phyloP scores from a whole-genome alignment of 73 alveolate species.

The Paramecium primaurelia region DNA sequence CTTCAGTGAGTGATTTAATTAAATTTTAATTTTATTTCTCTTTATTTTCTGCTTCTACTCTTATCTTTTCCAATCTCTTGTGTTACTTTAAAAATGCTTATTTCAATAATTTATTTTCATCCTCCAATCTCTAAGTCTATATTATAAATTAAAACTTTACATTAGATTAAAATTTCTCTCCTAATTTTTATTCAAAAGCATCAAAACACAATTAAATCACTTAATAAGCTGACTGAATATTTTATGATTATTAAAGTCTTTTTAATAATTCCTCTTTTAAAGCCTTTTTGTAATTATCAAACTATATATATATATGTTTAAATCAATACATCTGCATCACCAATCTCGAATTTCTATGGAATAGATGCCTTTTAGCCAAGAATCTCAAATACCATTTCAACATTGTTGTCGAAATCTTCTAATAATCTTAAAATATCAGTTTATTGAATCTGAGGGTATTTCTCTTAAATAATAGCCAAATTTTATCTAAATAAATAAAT shows the following conservation, averaged over 20 bases:
- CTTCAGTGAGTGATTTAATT: neutral
- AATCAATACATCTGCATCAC: neutral
- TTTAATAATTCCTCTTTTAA: neutral
- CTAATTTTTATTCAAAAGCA: neutral
- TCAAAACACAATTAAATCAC: neutral
- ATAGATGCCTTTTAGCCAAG: neutral
- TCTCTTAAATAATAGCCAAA: neutral
- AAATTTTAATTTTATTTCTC: neutral
- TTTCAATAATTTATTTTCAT: neutral
- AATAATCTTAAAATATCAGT: neutral
- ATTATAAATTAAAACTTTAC: neutral
- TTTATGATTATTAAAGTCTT: neutral
- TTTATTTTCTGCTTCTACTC: neutral
- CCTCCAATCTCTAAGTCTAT: neutral
- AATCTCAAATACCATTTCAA: neutral
- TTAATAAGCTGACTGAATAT: neutral
- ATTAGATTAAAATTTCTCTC: neutral
- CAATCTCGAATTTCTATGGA: neutral
- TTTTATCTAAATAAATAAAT: neutral
- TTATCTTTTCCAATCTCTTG: neutral
- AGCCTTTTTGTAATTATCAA: neutral
- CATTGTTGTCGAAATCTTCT: conserved; percentile 20
- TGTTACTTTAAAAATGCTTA: neutral
- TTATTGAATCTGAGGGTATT: neutral
- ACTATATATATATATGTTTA: neutral